Evolutionary conservation across 371 early-diverging fungal species (phyloP).

Genomic region (Mucor irregularis): DNA sequence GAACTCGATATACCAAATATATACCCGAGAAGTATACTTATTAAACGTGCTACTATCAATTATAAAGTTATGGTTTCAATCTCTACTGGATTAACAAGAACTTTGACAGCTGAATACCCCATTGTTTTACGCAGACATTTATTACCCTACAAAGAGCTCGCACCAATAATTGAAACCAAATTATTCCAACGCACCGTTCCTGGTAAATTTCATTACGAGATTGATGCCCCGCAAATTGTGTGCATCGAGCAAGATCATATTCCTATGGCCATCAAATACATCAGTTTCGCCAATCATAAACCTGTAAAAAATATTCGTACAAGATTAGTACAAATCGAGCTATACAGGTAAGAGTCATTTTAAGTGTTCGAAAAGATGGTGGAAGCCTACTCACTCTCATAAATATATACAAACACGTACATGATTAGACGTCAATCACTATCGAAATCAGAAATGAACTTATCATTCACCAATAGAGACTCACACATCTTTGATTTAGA

Average conservation of each 20-base stretch:
- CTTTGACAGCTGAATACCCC: conserved; percentile 39
- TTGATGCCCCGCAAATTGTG: conserved; percentile 39
- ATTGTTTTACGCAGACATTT: conserved; percentile 36
- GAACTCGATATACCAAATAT: conserved; percentile 39
- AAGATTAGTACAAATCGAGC: conserved; percentile 37
- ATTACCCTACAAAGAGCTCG: conserved; percentile 33
- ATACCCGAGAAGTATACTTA: conserved; percentile 33
- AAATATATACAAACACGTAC: background rate
- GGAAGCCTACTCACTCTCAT: background rate
- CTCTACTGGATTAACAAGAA: conserved; percentile 27
- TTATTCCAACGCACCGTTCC: conserved; percentile 36
- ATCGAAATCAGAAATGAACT: conserved; percentile 35
- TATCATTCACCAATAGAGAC: conserved; percentile 18
- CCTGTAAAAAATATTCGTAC: conserved; percentile 32
- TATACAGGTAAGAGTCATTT: conserved; percentile 28
- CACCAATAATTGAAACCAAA: conserved; percentile 37
- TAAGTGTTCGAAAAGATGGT: background rate
- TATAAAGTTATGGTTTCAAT: conserved; percentile 38
- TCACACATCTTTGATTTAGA: conserved; percentile 17
- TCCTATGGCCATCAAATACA: conserved; percentile 34
- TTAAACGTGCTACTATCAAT: conserved; percentile 34
- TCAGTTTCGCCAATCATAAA: conserved; percentile 37
- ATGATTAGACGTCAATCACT: conserved; percentile 30
- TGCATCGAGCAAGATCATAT: conserved; percentile 37
- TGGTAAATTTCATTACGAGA: conserved; percentile 45